Base-by-base conservation (phyloP, 192 early-diverging fungal species). In the Gryganskiella cystojenkinii region DNA sequence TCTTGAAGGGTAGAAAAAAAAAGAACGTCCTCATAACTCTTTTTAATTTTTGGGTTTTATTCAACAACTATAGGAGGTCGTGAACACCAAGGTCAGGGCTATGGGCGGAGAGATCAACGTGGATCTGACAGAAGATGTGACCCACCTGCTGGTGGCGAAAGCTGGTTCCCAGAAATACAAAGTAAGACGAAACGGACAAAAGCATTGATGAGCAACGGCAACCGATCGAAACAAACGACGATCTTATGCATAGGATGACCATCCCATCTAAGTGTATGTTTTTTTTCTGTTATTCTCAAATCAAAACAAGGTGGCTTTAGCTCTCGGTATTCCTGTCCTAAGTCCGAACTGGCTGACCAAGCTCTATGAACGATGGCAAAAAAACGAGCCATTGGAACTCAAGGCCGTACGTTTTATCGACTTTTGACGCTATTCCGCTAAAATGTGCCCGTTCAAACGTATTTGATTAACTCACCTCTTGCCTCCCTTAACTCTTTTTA, bases 121-220 rank as follows among this genome's bases (percentile, higher is more conserved):
- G 3, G 56, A 62, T 9, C 40, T 78, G 27, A 54, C 67, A 14
- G 43, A 51, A 8, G 61, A 64, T 25, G 62, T 59, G 8, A 69
- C 66, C 15, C 66, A 69, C 25, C 34, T 78, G 34, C 40, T 78
- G 20, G 74, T 60, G 0, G 55, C 19, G 24, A 68, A 57, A 2
- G 44, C 25, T 17, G 66, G 61, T 3, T 64, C 74, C 7, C 44
- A 44, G 14, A 78, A 78, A 50, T 78, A 78, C 55, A 62, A 46
- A 56, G 74, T 69, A 68, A 34, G 11, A 4, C 0, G 7, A 19
- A 28, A 14, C 5, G 3, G 11, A n/a, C 28, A 19, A 47, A 17
- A 30, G 55, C 22, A 2, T 34, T 42, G 2, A 25, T 6, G 20
- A 35, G 0, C 9, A 11, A 43, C 4, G 31, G 17, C 20, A 10